phyloP scores from a whole-genome alignment of 352 stramenopile species.

The Pythium plurisporium region DNA sequence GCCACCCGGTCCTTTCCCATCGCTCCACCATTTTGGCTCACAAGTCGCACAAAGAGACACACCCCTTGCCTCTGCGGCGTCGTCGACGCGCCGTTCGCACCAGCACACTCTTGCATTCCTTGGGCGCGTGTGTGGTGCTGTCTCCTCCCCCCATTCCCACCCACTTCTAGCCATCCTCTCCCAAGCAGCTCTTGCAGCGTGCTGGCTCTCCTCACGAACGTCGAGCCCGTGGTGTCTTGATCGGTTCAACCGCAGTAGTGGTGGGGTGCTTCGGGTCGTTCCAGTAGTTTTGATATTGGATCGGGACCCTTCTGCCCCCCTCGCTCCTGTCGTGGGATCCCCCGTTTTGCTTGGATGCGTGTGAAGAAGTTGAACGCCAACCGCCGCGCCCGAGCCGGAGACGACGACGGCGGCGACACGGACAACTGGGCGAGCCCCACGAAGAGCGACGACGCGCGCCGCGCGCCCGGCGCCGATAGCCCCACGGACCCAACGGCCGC shows the following conservation, averaged over 20 bases:
- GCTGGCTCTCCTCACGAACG: too few relatives aligned
- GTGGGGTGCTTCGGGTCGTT: too few relatives aligned
- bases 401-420: constrained; percentile 40
- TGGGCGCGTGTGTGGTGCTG: too few relatives aligned
- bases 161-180: too few relatives aligned
- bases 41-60: constrained; percentile 17
- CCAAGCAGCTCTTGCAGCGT: too few relatives aligned
- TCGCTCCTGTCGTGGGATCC: not conserved
- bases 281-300: too few relatives aligned
- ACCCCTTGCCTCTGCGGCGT: not conserved
- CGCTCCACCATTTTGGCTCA: constrained; percentile 6
- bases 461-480: constrained; percentile 15
- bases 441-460: constrained; percentile 8
- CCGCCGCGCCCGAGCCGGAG: constrained; percentile 55
- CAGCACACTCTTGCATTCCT: too few relatives aligned
- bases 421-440: constrained; percentile 16
- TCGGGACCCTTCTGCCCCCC: too few relatives aligned
- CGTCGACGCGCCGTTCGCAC: not conserved
- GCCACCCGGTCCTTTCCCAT: not conserved
- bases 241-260: too few relatives aligned
- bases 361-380: constrained; percentile 74
- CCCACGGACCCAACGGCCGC: constrained; percentile 18
- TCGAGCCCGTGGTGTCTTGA: too few relatives aligned
- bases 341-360: constrained; percentile 39
- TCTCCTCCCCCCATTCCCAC: too few relatives aligned